Conservation (phyloP, 371 early-diverging fungal species). For the Batkoa obscura region DNA sequence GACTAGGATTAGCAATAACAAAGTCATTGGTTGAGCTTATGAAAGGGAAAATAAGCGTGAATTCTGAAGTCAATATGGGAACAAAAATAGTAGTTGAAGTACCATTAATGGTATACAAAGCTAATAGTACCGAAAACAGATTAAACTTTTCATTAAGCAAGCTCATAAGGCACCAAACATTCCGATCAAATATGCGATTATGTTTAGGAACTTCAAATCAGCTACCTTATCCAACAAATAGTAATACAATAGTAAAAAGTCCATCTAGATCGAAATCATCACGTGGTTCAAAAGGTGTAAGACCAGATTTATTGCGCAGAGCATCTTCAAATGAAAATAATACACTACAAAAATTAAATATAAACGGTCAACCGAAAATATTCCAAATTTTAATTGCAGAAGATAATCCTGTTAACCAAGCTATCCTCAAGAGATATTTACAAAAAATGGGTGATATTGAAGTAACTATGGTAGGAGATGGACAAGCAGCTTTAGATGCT, state of each 20-base stretch:
- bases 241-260: not conserved
- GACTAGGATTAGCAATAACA: slow-evolving; percentile 28
- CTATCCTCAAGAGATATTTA: not conserved
- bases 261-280: not conserved
- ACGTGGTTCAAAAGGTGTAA: too few relatives aligned
- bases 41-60: slow-evolving; percentile 16
- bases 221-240: not conserved
- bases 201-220: not conserved
- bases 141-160: not conserved
- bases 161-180: not conserved
- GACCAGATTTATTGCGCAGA: not conserved
- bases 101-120: not conserved
- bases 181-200: not conserved
- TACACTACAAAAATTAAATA: not conserved
- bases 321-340: not conserved
- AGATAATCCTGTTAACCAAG: slow-evolving; percentile 5
- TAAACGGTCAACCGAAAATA: not conserved
- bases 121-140: not conserved
- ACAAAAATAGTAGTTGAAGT: not conserved
- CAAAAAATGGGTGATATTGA: not conserved
- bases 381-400: slow-evolving; percentile 2
- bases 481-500: not conserved
- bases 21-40: slow-evolving; percentile 25
- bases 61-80: not conserved
- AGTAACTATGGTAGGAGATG: not conserved